Percentiles rank a stretch among this genome's conserved stretches.
Conservation (phyloP, 2,329 filamentous ascomycete genomes). For the Hypoxylon sp. region DNA sequence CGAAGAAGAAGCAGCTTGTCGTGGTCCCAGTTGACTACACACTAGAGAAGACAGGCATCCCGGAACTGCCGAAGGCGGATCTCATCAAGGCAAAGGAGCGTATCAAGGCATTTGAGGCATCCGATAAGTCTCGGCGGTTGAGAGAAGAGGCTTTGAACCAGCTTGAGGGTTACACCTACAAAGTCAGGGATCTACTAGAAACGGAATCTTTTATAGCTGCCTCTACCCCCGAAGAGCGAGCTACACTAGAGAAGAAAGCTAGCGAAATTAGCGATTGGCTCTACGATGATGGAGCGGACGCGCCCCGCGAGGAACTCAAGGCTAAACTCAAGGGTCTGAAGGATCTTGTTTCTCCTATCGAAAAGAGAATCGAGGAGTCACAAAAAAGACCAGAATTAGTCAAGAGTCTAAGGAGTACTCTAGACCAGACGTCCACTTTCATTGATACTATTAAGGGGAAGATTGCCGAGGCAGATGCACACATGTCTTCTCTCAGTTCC, state of each 20-base stretch:
- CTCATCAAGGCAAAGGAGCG: conserved; percentile 73
- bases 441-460: conserved; percentile 78
- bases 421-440: conserved; percentile 80
- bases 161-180: conserved; percentile 95
- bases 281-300: conserved; percentile 85
- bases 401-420: conserved; percentile 75
- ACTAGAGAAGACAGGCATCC: conserved; percentile 65
- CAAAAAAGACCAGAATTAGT: conserved; percentile 79
- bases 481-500: conserved; percentile 67
- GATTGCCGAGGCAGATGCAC: conserved; percentile 77
- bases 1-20: conserved; percentile 73
- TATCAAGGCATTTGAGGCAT: conserved; percentile 86
- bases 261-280: conserved; percentile 88
- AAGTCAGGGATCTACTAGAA: conserved; percentile 84
- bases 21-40: conserved; percentile 67
- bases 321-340: conserved; percentile 82
- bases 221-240: conserved; percentile 78
- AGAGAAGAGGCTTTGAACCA: conserved; percentile 92
- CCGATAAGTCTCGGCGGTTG: conserved; percentile 81
- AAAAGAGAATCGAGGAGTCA: conserved; percentile 81
- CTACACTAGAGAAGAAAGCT: conserved; percentile 76
- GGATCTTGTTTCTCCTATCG: conserved; percentile 81
- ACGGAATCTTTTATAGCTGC: conserved; percentile 80
- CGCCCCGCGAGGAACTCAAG: conserved; percentile 80
- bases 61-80: conserved; percentile 65